Evolutionary conservation across 768 basidiomycete species (phyloP), one percentile per base, ranked within the genome.

Genomic region (Steccherinum ochraceum): DNA sequence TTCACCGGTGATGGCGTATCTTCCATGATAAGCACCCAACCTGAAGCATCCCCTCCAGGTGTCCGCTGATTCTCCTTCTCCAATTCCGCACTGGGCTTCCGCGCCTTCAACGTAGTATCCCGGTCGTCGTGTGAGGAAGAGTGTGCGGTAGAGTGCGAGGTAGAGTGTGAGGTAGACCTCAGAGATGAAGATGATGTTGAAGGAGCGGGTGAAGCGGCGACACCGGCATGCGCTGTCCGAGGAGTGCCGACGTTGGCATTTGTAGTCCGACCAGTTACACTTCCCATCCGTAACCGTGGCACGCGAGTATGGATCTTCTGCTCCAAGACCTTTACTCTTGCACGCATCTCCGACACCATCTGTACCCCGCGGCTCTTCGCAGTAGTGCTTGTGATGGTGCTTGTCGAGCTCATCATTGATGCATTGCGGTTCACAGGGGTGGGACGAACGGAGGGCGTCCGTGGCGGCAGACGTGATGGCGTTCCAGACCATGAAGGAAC

Each of bases 261-360:
- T 35, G 16, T 16, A 45, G 74, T 67, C 39, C 80, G 76, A 47
- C 77, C 77, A 42, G 81, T 82, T 48, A 82, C 79, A 60, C 88
- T 89, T 18, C 82, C 84, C 83, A 90, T 87, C 12, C 89, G 84
- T 50, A 92, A 63, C 49, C 89, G 79, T 20, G 89, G 90, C 46
- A 93, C 89, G 41, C 86, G 86, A 41, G 88, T 89, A 60, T 91
- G 88, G 42, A 93, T 87, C 67, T 86, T 89, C 68, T 89, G 88
- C 60, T 92, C 88, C 35, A 93, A 68, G 58, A 84, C 86, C 61
- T 75, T 81, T 24, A 93, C 89, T 47, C 86, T 78, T 35, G 88
- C 89, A 40, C 91, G 81, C 86, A 93, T 90, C 64, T 93, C 91
- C 20, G 87, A 86, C 4, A 92, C 89, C 91, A 93, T 93, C 61